A percentile compares a stretch with the other conserved stretches of the same genome.
Evolutionary conservation across 225 moss, liverwort and hornwort genomes (phyloP).

Genomic region (Sphagnum contortum): DNA sequence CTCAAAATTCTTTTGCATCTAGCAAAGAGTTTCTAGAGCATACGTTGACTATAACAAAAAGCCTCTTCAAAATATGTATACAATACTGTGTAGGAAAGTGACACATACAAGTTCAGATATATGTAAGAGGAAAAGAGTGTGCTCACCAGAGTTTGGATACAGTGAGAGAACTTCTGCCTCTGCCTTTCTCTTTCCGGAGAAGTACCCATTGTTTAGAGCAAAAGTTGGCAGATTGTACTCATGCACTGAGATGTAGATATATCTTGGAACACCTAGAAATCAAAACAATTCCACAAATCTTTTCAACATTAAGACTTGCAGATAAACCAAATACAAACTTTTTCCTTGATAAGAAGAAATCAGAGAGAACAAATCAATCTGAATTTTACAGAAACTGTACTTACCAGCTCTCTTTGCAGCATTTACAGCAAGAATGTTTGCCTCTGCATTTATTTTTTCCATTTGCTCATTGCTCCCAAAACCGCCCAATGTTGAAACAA

Average conservation of each 20-base stretch:
- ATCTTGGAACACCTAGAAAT: constrained; percentile 66
- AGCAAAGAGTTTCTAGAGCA: background rate
- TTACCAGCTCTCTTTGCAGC: constrained; percentile 75
- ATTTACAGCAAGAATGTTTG: constrained; percentile 72
- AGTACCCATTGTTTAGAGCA: constrained; percentile 67
- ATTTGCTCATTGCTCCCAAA: constrained; percentile 79
- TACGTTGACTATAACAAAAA: background rate
- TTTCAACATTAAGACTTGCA: too few species aligned
- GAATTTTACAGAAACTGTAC: background rate
- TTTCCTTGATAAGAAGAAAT: too few species aligned
- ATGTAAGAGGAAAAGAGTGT: background rate
- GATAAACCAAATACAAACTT: too few species aligned
- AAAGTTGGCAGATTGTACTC: constrained; percentile 77
- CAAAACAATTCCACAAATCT: too few species aligned
- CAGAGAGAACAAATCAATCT: too few species aligned
- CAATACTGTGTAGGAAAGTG: too few species aligned
- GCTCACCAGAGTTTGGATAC: constrained; percentile 53
- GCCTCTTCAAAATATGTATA: too few species aligned
- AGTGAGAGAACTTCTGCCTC: constrained; percentile 48
- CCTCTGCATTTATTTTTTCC: constrained; percentile 86
- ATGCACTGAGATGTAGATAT: constrained; percentile 81
- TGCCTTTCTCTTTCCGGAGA: constrained; percentile 63
- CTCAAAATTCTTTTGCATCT: constrained; percentile 1
- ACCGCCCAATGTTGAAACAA: constrained; percentile 72
- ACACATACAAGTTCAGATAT: too few species aligned